These are phyloP conservation scores for Leishmania braziliensis DNA, from an alignment of 208 protist genomes.

Conservation along the genomic window DNA sequence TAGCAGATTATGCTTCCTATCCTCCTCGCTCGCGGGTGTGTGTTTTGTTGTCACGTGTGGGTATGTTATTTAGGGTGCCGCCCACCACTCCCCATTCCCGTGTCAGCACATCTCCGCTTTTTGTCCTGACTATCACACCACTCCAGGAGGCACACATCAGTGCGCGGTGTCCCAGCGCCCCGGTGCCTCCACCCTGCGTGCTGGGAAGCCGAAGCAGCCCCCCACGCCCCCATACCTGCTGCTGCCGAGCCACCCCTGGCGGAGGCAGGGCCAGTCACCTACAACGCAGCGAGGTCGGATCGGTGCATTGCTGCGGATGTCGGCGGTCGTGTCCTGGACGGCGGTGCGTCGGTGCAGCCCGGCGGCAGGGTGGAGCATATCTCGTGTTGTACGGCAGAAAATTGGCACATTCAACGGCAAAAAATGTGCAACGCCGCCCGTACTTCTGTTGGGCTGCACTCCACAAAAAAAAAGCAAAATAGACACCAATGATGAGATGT, in stretches of 20 bases:
- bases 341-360: not conserved
- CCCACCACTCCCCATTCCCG: not conserved
- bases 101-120: not conserved
- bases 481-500: not conserved
- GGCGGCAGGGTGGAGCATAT: not conserved
- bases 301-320: not conserved
- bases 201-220: not conserved
- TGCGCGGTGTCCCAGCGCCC: not conserved
- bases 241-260: not conserved
- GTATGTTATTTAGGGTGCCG: not conserved
- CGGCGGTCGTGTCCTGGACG: not conserved
- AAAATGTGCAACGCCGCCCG: not conserved
- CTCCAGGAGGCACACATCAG: not conserved
- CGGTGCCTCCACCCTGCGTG: not conserved
- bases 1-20: not conserved
- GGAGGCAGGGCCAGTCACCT: not conserved
- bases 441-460: not conserved
- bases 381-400: not conserved
- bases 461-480: not conserved
- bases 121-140: too few relatives aligned
- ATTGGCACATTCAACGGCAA: not conserved
- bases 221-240: not conserved
- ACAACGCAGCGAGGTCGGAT: not conserved
- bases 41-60: not conserved
- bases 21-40: not conserved